Conservation (phyloP, 164 flowering plant species). For the Umbellularia californica region DNA sequence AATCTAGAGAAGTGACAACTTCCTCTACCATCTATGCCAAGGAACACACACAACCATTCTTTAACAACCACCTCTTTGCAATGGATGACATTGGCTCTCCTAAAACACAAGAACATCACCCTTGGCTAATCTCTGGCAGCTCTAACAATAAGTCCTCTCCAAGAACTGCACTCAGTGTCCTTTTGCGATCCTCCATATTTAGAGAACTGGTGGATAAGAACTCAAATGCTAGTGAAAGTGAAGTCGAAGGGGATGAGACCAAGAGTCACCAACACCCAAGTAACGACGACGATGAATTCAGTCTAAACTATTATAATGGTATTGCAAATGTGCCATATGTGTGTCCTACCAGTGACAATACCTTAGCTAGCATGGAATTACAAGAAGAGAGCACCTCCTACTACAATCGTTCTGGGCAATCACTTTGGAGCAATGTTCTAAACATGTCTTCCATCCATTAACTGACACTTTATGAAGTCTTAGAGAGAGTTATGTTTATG, state of each 20-base stretch:
- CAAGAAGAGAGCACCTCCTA: slow-evolving; percentile 18
- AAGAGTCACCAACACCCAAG: slow-evolving; percentile 9
- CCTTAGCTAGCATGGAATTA: slow-evolving; percentile 22
- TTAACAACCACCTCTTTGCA: neutral
- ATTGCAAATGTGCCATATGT: slow-evolving; percentile 18
- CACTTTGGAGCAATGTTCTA: slow-evolving; percentile 22
- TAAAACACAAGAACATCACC: slow-evolving; percentile 23
- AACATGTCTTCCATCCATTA: slow-evolving; percentile 15
- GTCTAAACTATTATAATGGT: slow-evolving; percentile 18
- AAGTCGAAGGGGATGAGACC: slow-evolving; percentile 15
- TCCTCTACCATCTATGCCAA: neutral
- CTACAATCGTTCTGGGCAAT: slow-evolving; percentile 13
- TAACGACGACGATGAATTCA: slow-evolving; percentile 20
- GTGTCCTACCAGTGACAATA: slow-evolving; percentile 9
- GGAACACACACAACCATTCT: slow-evolving; percentile 12
- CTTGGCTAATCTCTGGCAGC: slow-evolving; percentile 20
- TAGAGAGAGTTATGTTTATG: too few relatives aligned
- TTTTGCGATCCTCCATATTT: slow-evolving; percentile 53
- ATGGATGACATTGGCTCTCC: slow-evolving; percentile 15
- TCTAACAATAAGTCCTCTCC: slow-evolving; percentile 34
- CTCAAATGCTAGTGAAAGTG: slow-evolving; percentile 20
- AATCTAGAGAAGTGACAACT: neutral
- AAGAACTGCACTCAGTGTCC: slow-evolving; percentile 55
- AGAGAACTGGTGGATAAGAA: slow-evolving; percentile 57
- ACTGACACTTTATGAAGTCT: too few relatives aligned